Base-by-base conservation (phyloP, 2,329 filamentous ascomycete genomes). In the Aureobasidium lini region DNA sequence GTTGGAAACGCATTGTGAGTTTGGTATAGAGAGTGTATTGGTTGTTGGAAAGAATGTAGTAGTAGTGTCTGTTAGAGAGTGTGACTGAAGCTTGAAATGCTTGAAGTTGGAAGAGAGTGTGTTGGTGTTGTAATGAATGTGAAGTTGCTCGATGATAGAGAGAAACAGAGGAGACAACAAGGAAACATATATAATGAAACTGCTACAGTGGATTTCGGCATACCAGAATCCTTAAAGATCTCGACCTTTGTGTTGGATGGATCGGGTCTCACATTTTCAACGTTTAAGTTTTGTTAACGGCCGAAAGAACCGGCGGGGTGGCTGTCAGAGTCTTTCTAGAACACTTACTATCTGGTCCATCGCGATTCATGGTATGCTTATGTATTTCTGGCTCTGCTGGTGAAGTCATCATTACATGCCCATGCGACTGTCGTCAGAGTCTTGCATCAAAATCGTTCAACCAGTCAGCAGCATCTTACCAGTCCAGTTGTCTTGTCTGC, bases 1-100 rank as follows among this genome's bases (percentile, higher is more conserved):
- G 18, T 48, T 57, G 13, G 42, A 57, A 57, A 57, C 53, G 53
- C 53, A 57, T 57, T 13, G 31, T 47, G 53, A n/a, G 29, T 46
- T 1, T 47, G 23, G 31, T 48, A 15, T 29, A 47, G 43, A 42
- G 37, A 32, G 18, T 57, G 7, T 31, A 34, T 18, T 57, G 3
- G 9, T 46, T 9, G 52, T 39, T 29, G 40, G 11, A 29, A 39
- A 34, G 52, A 37, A 40, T 23, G 50, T 32, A 11, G 29, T 44
- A 13, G 40, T 46, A 13, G 8, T 36, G 23, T 23, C 23, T 42
- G 37, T 42, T 32, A 8, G 13, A 42, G 37, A 54, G 50, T 42
- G 36, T 40, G 39, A 43, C 36, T 54, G 28, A 54, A 42, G 50
- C 36, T 18, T 54, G 50, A 42, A 15, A 10, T 18, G 39, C 34